Evolutionary conservation across 2,329 filamentous ascomycete species (phyloP).

Genomic region (Ophiostoma perfectum): DNA sequence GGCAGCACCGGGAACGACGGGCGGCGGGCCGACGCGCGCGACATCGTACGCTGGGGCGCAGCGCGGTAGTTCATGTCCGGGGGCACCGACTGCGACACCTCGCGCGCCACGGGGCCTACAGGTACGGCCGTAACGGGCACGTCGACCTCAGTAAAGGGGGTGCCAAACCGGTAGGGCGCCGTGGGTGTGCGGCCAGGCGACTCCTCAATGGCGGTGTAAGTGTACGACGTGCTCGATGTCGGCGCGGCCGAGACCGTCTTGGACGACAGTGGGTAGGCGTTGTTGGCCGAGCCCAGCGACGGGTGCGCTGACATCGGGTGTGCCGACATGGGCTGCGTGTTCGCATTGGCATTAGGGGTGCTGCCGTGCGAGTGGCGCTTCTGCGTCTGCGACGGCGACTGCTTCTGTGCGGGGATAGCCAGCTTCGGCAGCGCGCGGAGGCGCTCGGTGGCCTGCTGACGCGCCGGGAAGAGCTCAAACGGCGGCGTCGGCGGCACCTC

Average conservation of each 20-base stretch:
- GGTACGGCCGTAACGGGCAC: conserved; percentile 72
- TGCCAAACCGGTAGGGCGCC: conserved; percentile 69
- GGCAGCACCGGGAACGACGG: conserved; percentile 66
- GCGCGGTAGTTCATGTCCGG: conserved; percentile 81
- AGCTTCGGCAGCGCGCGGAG: conserved; percentile 58
- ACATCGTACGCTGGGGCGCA: conserved; percentile 43
- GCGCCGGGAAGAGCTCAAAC: conserved; percentile 55
- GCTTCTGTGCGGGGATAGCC: conserved; percentile 45
- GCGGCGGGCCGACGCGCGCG: conserved; percentile 54
- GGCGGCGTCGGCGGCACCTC: conserved; percentile 66
- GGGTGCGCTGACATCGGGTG: conserved; percentile 25
- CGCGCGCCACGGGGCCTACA: conserved; percentile 66
- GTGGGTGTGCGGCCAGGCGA: conserved; percentile 39
- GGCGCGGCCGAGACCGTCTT: conserved; percentile 20
- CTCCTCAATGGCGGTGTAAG: conserved; percentile 27
- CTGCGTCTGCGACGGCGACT: not conserved
- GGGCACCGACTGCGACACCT: conserved; percentile 83
- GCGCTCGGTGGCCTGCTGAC: conserved; percentile 43
- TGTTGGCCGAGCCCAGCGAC: conserved; percentile 2
- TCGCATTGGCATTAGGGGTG: not conserved
- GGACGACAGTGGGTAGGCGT: conserved; percentile 16
- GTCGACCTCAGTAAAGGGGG: conserved; percentile 86
- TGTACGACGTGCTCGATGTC: conserved; percentile 24
- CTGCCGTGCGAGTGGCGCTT: conserved; percentile 25
- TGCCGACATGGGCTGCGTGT: conserved; percentile 27